Conservation (phyloP, 2,329 filamentous ascomycete species). For the Acrocalymma vagum region DNA sequence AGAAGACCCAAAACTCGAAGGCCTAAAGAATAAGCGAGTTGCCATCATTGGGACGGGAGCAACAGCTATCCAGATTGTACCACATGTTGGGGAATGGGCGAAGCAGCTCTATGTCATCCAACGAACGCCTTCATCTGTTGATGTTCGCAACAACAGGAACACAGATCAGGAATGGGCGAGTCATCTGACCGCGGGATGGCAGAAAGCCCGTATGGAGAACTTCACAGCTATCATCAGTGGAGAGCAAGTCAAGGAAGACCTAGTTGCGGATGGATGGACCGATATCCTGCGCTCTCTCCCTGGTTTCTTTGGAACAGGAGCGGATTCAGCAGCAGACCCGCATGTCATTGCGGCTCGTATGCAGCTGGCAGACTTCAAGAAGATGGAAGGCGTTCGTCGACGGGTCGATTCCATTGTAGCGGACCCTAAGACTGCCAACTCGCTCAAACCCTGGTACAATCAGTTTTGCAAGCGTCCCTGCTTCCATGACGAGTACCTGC, state of each 20-base stretch:
- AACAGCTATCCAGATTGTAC: slow-evolving; percentile 38
- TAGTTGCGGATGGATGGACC: slow-evolving; percentile 61
- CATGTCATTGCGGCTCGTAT: slow-evolving; percentile 8
- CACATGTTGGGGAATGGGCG: slow-evolving; percentile 52
- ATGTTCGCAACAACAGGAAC: slow-evolving; percentile 33
- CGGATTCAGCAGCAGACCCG: slow-evolving; percentile 6
- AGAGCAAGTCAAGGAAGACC: slow-evolving; percentile 33
- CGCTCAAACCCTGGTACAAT: slow-evolving; percentile 66
- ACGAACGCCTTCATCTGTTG: slow-evolving; percentile 58
- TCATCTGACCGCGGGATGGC: slow-evolving; percentile 55
- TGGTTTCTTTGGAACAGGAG: slow-evolving; percentile 1
- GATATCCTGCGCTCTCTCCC: slow-evolving; percentile 21
- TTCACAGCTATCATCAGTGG: slow-evolving; percentile 48
- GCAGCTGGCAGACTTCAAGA: slow-evolving; percentile 38
- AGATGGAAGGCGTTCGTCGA: slow-evolving; percentile 53
- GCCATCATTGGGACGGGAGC: slow-evolving; percentile 35
- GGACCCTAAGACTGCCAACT: slow-evolving; percentile 58
- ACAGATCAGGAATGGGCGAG: slow-evolving; percentile 14
- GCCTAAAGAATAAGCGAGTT: slow-evolving; percentile 37
- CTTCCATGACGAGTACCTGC: slow-evolving; percentile 67
- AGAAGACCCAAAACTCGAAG: slow-evolving; percentile 29
- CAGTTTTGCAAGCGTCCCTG: slow-evolving; percentile 69
- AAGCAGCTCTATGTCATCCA: slow-evolving; percentile 63
- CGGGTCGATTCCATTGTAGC: slow-evolving; percentile 58
- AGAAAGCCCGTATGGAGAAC: slow-evolving; percentile 55